Conservation (phyloP, 2,329 filamentous ascomycete genomes). For the Thielaviopsis musarum region DNA sequence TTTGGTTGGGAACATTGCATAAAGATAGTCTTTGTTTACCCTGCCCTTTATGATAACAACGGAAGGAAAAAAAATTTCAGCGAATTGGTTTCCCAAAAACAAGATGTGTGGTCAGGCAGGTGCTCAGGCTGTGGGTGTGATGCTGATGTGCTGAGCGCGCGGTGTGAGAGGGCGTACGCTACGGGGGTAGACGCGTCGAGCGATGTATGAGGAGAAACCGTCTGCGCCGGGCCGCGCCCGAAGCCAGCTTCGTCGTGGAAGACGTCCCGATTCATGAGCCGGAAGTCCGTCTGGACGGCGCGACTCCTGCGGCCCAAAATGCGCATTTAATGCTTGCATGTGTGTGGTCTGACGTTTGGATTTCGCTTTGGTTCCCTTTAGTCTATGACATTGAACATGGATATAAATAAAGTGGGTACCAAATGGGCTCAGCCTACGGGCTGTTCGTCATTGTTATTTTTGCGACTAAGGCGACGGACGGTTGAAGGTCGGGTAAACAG, state of each 20-base stretch:
- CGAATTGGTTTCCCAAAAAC: conserved; percentile 9
- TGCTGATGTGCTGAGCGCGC: not conserved
- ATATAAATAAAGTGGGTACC: no score
- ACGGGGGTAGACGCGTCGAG: not conserved
- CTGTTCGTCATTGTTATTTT: no score
- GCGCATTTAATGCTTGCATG: no score
- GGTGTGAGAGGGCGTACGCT: not conserved
- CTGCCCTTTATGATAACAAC: conserved; percentile 16
- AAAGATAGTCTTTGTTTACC: conserved; percentile 10
- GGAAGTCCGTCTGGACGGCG: no score
- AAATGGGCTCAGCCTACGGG: no score
- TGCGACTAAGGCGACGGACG: not conserved
- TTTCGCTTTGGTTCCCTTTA: no score
- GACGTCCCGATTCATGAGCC: no score
- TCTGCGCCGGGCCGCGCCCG: not conserved
- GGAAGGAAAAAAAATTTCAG: conserved; percentile 15
- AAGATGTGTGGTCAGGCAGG: not conserved
- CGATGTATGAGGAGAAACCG: not conserved
- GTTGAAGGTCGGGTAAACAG: not conserved
- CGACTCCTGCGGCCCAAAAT: no score
- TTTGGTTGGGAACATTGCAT: conserved; percentile 11
- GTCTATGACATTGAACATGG: no score
- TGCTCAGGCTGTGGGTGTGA: not conserved
- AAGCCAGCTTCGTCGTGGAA: no score
- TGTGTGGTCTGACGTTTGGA: no score